Evolutionary conservation across 73 alveolate genomes (phyloP).

Genomic region (Uronychia setigera): DNA sequence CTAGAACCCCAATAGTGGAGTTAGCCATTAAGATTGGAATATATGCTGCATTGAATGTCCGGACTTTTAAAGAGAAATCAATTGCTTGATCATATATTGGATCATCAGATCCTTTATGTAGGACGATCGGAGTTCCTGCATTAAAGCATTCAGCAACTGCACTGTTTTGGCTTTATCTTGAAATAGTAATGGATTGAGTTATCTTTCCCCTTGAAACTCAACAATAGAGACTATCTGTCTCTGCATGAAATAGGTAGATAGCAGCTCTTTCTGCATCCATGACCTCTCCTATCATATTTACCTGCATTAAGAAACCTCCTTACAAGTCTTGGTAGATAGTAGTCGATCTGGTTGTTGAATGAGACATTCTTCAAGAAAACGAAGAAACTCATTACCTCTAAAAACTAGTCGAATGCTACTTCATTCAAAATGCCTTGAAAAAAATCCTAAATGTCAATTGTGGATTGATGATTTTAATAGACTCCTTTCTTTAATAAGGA

Average conservation of each 20-base stretch:
- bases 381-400: constrained; percentile 31
- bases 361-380: constrained; percentile 27
- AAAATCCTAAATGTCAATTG: too few relatives aligned
- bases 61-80: constrained; percentile 8
- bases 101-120: constrained; percentile 1
- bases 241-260: constrained; percentile 31
- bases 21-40: constrained; percentile 46
- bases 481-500: not conserved
- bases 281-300: constrained; percentile 5
- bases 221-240: constrained; percentile 45
- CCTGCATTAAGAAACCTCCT: constrained; percentile 18
- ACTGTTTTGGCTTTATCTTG: constrained; percentile 4
- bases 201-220: constrained; percentile 51
- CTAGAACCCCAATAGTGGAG: constrained; percentile 43
- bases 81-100: not conserved
- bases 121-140: constrained; percentile 22
- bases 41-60: constrained; percentile 23
- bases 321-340: constrained; percentile 55
- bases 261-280: constrained; percentile 50
- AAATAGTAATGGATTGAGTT: constrained; percentile 15
- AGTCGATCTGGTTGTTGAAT: constrained; percentile 33
- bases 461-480: not conserved
- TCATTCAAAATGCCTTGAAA: too few relatives aligned
- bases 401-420: not conserved
- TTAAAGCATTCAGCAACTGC: constrained; percentile 27